phyloP scores from a whole-genome alignment of 2,329 filamentous ascomycete genomes.

The Clonostachys chloroleuca region DNA sequence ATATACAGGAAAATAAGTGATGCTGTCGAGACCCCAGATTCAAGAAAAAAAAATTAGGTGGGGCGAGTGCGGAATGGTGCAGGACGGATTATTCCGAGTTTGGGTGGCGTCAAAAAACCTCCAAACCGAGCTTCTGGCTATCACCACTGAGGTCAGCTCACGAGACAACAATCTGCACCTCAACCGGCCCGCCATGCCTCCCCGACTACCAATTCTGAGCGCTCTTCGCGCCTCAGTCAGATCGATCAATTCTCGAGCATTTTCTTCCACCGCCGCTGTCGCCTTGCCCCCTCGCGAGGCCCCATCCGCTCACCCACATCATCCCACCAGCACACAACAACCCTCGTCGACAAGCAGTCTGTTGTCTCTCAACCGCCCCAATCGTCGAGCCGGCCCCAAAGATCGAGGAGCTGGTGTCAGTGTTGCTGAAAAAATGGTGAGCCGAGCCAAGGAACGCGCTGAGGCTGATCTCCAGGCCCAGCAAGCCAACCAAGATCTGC shows the following conservation, averaged over 20 bases:
- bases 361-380: conserved; percentile 11
- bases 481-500: conserved; percentile 26
- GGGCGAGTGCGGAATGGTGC: too few relatives aligned
- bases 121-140: too few relatives aligned
- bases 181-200: conserved; percentile 28
- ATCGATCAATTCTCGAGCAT: conserved; percentile 13
- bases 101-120: too few relatives aligned
- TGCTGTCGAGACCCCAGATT: too few relatives aligned
- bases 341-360: conserved; percentile 13
- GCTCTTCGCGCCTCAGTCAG: conserved; percentile 10
- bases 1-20: too few relatives aligned
- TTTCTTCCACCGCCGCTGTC: conserved; percentile 19
- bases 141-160: too few relatives aligned
- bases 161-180: too few relatives aligned
- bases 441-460: conserved; percentile 12
- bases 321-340: neutral
- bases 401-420: conserved; percentile 4
- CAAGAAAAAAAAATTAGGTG: too few relatives aligned
- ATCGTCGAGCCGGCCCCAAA: conserved; percentile 10
- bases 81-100: too few relatives aligned
- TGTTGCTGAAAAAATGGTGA: conserved; percentile 18
- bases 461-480: conserved; percentile 13
- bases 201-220: conserved; percentile 22
- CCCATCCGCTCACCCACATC: neutral
- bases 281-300: conserved; percentile 8